Base-by-base conservation (phyloP, 768 basidiomycete species). In the Mycena epipterygia region DNA sequence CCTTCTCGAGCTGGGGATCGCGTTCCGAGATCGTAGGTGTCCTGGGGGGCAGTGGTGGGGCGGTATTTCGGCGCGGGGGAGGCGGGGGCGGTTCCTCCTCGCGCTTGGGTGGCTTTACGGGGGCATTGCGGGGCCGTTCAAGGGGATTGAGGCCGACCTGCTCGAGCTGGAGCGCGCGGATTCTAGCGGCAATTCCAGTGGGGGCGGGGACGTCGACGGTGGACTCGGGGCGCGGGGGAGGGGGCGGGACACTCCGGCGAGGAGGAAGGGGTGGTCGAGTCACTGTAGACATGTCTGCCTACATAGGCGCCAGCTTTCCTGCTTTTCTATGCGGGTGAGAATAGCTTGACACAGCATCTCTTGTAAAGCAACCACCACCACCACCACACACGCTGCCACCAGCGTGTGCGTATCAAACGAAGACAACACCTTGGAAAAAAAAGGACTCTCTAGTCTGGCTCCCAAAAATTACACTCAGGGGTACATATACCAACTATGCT, bases 161-260 rank as follows among this genome's bases (percentile, higher is more conserved):
- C 58, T 75, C 72, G 8, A 79, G 66, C 29, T 78, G 77, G 37
- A 83, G 71, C 39, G 68, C 78, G 5, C 80, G 80, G 46, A 83
- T 81, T 30, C 80, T 75, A 46, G 79, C 79, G 46, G 78, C 77
- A 64, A 83, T 79, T 14, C 78, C 74, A 21, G 27, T 48, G 11
- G 68, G 69, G 2, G 53, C 48, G 11, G 49, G 48, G 6, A 16
- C 48, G n/a, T 57, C 59, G n/a, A 57, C 29, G 35, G 23, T 25
- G 23, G 52, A 33, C 27, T 62, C 52, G 48, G 52, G 57, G 29
- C 57, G 71, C 27, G 66, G 72, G 16, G 68, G 76, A 19, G 74
- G 72, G 0, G 75, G 59, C 11, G 82, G 81, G 14, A 76, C 69
- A 49, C 61, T 74, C 8, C 80, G 76, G 27, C 78, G 76, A 49